Evolutionary conservation across 1,139 yeast species (phyloP).

Genomic region (Candida mesenterica): DNA sequence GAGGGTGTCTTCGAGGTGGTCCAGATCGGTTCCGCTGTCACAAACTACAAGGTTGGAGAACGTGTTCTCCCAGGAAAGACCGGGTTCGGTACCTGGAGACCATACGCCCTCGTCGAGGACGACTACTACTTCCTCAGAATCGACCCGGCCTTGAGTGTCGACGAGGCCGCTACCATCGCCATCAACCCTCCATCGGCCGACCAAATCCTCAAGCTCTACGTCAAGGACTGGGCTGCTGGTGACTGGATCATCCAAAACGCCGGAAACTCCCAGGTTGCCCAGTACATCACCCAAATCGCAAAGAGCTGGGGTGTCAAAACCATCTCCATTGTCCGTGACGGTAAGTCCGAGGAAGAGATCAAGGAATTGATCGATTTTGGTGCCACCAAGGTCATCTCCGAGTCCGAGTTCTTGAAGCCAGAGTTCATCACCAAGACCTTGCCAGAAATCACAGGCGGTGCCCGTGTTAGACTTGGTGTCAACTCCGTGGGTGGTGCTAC

Average conservation of each 20-base stretch:
- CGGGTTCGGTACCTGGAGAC: conserved; percentile 39
- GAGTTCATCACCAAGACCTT: conserved; percentile 13
- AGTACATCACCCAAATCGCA: conserved; percentile 32
- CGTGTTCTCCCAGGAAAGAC: conserved; percentile 30
- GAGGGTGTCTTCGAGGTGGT: conserved; percentile 34
- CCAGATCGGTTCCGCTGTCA: conserved; percentile 22
- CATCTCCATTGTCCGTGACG: conserved; percentile 32
- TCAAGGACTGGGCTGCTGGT: conserved; percentile 28
- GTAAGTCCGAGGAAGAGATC: conserved; percentile 25
- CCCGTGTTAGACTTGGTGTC: conserved; percentile 29
- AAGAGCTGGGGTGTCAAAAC: conserved; percentile 23
- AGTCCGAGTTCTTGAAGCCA: conserved; percentile 17
- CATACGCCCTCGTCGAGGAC: conserved; percentile 16
- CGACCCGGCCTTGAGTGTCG: conserved; percentile 17
- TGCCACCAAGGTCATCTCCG: conserved; percentile 33
- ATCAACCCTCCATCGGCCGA: conserved; percentile 37
- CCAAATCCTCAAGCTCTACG: conserved; percentile 28
- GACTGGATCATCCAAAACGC: conserved; percentile 39
- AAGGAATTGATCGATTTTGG: conserved; percentile 25
- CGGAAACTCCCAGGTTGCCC: conserved; percentile 35
- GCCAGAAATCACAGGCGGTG: conserved; percentile 14
- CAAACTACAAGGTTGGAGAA: conserved; percentile 25
- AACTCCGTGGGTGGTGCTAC: conserved; percentile 33
- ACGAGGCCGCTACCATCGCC: conserved; percentile 34
- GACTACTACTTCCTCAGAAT: conserved; percentile 22